Evolutionary conservation across 768 basidiomycete genomes (phyloP).

Genomic region (Xerocomellus amylosporus): DNA sequence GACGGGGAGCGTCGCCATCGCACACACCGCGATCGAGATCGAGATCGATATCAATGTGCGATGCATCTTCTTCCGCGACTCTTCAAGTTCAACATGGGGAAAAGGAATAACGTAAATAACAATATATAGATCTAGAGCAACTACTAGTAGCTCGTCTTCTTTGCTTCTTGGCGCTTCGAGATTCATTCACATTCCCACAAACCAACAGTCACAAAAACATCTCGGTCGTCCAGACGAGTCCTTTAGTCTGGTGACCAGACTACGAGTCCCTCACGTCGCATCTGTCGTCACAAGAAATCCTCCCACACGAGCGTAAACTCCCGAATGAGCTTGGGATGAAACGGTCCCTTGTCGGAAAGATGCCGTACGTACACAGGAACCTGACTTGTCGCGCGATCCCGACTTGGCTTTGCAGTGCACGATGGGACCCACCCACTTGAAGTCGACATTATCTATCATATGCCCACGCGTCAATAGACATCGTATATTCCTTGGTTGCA

Average conservation of each 20-base stretch:
- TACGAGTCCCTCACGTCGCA: neutral
- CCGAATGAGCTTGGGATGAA: constrained; percentile 1
- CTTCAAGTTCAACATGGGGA: neutral
- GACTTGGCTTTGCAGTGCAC: constrained; percentile 1
- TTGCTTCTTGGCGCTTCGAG: neutral
- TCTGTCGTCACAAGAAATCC: neutral
- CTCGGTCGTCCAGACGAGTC: neutral
- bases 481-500: neutral
- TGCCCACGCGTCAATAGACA: neutral
- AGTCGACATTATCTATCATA: neutral
- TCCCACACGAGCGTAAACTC: constrained; percentile 13
- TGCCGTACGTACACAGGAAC: neutral
- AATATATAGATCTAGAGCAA: too few relatives aligned
- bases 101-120: neutral
- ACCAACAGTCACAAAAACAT: neutral
- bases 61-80: neutral
- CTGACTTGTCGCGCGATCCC: neutral
- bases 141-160: too few relatives aligned
- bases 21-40: neutral
- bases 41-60: neutral
- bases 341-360: neutral
- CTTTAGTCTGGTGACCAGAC: too few relatives aligned
- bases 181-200: neutral
- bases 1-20: constrained; percentile 9
- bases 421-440: neutral